Evolutionary conservation across 75 land plant genomes (phyloP), one percentile per base, ranked within the genome.

Genomic region (Cupressus sempervirens): DNA sequence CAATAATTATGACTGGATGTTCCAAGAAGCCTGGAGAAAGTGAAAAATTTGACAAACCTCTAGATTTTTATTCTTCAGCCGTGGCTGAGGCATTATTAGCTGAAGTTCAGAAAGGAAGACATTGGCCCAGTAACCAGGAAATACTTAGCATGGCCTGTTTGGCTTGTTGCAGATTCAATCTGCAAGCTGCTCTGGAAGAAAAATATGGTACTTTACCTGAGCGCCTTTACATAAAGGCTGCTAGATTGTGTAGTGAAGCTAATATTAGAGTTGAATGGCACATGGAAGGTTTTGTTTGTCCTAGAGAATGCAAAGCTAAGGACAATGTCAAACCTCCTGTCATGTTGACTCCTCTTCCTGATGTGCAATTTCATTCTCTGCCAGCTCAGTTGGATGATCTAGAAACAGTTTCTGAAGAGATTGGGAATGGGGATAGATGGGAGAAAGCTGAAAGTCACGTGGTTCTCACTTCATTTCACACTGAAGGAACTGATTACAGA

Each of bases 191-290:
- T 23, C 80, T 98, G 82, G 95, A 91, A 81, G 87, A 41, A 83
- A 92, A 90, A 73, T 96, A 90, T 90, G 93, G 93, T 68, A 75
- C 87, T 4, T 58, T 96, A 83, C 94, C 95, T 3, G 90, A 92
- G 52, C 84, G 86, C 45, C 68, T 94, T 34, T 92, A 88, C 84
- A 83, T 94, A 23, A 94, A 93, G 76, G 98, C 97, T 70, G 94
- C 93, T 26, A 92, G 94, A 76, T 91, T 98, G 16, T 96, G 98
- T 72, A 96, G 94, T 89, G 95, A 94, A 84, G 91, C 90, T 68
- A 90, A 93, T 81, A 86, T 94, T 38, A 87, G 70, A 88, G 84
- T 98, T 9, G 86, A 87, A 23, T 96, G 99, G 99, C 92, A 93
- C 76, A 86, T 62, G 83, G 97, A 96, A 18, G 94, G 93, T 23